Percentiles rank a stretch among this genome's conserved stretches.
These are phyloP conservation scores for Melocanna baccifera DNA, from an alignment of 176 grass and related monocot species.

Conservation along the genomic window DNA sequence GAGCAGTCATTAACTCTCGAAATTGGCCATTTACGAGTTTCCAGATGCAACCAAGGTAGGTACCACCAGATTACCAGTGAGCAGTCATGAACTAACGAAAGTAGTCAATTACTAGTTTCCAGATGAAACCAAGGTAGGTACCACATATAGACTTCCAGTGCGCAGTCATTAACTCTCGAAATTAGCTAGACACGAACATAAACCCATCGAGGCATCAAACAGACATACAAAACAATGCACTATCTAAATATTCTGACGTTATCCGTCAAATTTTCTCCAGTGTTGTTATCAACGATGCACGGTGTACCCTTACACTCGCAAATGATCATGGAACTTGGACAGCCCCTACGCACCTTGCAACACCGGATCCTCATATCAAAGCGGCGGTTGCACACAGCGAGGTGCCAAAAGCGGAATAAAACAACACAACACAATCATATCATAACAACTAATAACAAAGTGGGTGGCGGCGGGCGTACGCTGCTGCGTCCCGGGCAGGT, in stretches of 20 bases:
- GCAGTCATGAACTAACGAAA: neutral
- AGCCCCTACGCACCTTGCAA: neutral
- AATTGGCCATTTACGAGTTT: neutral
- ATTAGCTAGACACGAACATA: neutral
- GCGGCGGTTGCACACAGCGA: neutral
- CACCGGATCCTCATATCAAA: neutral
- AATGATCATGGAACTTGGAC: neutral
- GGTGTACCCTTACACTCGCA: neutral
- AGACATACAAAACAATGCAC: neutral
- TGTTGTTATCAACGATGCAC: neutral
- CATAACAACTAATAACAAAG: neutral
- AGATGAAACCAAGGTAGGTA: neutral
- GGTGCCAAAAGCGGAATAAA: neutral
- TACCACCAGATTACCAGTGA: neutral
- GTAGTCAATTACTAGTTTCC: neutral
- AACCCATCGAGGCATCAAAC: neutral
- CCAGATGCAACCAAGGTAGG: neutral
- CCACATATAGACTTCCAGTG: neutral
- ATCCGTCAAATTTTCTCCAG: neutral
- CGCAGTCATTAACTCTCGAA: neutral
- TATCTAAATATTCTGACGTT: neutral
- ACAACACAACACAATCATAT: neutral
- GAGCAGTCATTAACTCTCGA: neutral
- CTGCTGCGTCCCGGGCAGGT: conserved; percentile 14
- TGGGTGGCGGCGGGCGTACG: neutral